Conservation (phyloP, 1,284 basidiomycete genomes). For the Somion occarium region DNA sequence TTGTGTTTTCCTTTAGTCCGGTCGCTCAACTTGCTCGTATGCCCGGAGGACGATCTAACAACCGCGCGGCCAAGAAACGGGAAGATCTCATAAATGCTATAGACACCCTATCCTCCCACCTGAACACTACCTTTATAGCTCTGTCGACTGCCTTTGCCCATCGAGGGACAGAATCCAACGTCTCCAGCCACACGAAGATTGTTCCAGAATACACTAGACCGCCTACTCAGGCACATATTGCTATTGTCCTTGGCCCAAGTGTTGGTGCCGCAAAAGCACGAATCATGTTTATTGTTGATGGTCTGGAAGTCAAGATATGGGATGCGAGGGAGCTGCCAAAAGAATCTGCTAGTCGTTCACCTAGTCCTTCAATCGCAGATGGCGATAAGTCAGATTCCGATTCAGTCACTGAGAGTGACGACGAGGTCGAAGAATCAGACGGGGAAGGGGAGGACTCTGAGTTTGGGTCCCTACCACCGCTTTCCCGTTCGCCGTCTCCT, state of each 20-base stretch:
- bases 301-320: conserved; percentile 55
- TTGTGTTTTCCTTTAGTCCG: conserved; percentile 50
- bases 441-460: conserved; percentile 1
- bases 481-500: conserved; percentile 9
- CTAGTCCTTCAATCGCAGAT: conserved; percentile 18
- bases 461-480: conserved; percentile 5
- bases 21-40: conserved; percentile 55
- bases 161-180: background rate
- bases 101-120: conserved; percentile 67
- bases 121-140: conserved; percentile 66
- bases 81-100: conserved; percentile 56
- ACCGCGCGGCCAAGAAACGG: conserved; percentile 51
- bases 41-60: conserved; percentile 31
- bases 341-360: conserved; percentile 28
- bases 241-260: conserved; percentile 61
- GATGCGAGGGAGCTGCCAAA: conserved; percentile 23
- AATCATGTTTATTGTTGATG: conserved; percentile 59
- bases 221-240: conserved; percentile 41
- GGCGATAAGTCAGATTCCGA: conserved; percentile 19
- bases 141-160: conserved; percentile 59
- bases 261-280: conserved; percentile 51
- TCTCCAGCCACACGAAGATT: background rate
- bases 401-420: conserved; percentile 13
- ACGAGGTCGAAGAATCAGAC: conserved; percentile 1
- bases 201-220: background rate